Evolutionary conservation across 768 basidiomycete genomes (phyloP), one percentile per base, ranked within the genome.

Genomic region (Amanita phalloides): DNA sequence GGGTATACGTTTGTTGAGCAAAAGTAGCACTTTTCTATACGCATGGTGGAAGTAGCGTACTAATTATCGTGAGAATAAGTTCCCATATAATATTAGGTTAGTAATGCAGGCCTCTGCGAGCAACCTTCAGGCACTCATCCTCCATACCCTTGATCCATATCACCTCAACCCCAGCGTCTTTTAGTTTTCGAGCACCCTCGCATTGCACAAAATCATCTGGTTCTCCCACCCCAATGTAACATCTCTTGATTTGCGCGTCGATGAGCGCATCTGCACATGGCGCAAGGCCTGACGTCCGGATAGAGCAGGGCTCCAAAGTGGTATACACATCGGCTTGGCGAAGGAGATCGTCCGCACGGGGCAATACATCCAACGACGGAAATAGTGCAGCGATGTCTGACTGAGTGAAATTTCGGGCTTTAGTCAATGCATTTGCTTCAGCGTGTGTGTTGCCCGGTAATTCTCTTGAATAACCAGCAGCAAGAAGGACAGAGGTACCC

Each of bases 11-110:
- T 94, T 53, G 88, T 90, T 30, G 92, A 96, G 72, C 95, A 99
- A 67, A 99, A 98, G 66, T 95, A 97, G 66, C 95, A 98, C 74
- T 94, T 94, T 73, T 96, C 95, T 57, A 97, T 86, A 62, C 92
- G 81, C 93, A 96, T 94, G 60, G 62, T 55, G 45, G 53, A 42
- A 39, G 14, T 5, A 20, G 33, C 6, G 44, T 10, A 30, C 30
- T 30, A 11, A 25, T 5, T 17, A 39, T 33, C 51, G 54, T 50
- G 45, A 6, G 48, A 42, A 52, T 9, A 26, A 37, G 21, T 17
- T 47, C 7, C 47, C 17, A 30, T 54, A 36, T 51, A 17, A 14
- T 23, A 45, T 21, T 25, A 23, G 13, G 32, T 21, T 25, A 23
- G 13, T 46, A 33, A 42, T 8, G 21, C 42, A 37, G 77, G 20